Base-by-base conservation (phyloP, 495 filamentous ascomycete species). In the Aspergillus mulundensis region DNA sequence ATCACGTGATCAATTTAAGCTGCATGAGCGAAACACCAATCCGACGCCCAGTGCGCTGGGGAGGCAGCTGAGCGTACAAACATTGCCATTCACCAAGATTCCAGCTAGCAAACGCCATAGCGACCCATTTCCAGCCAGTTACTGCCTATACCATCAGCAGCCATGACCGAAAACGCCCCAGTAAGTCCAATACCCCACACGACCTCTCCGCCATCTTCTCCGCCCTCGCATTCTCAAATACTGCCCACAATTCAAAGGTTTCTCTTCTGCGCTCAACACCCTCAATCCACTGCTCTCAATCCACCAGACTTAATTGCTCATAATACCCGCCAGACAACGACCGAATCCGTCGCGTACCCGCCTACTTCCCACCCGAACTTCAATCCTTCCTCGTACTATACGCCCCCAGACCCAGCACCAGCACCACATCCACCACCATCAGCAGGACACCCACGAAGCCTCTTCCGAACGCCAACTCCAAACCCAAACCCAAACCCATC, bases 1-100 rank as follows among this genome's bases (percentile, higher is more conserved):
- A 40, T 73, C 72, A 75, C 69, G 50, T 75, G 72, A 42, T 61
- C 42, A 20, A 66, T 59, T 47, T 58, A 30, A 6, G 19, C 40
- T 30, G 20, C 45, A 28, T 25, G 25, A 41, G 21, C 8, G 34
- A 30, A 30, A 12, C 21, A 45, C 19, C 23, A 45, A 36, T 36
- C 19, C 30, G 20, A 40, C 7, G 5, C 53, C 12, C 53, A 64
- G 68, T 24, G 66, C 69, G 69, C 59, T 62, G 11, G 23, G n/a
- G 15, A 14, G 24, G 24, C 7, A 20, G 42, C 25, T 20, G 38
- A 34, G 18, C 44, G 19, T 25, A 44, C 45, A 56, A 34, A 16
- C 39, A 46, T 11, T 16, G 21, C 7, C 1, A 1, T 16, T 18
- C 6, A 3, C 19, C n/a, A 24, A 5, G 11, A 19, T 11, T 3